Percentiles rank a stretch among this genome's conserved stretches.
Evolutionary conservation across 768 basidiomycete species (phyloP).

Genomic region (Phanerochaete sordida): DNA sequence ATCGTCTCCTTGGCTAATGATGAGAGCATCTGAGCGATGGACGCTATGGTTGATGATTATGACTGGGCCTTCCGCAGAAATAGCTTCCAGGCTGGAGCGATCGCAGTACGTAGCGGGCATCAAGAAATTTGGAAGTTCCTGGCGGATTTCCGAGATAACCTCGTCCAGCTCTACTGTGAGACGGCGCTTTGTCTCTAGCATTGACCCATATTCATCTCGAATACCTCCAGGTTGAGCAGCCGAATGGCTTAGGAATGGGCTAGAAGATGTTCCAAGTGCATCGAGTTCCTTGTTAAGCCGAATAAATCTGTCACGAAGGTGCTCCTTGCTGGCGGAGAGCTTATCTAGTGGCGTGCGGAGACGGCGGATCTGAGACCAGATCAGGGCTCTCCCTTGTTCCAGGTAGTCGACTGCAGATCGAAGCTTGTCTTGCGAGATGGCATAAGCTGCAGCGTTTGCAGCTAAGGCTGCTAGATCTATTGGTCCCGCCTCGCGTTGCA

Average conservation of each 20-base stretch:
- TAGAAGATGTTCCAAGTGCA: background rate
- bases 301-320: background rate
- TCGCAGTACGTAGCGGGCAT: constrained; percentile 17
- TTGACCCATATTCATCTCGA: background rate
- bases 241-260: background rate
- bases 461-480: background rate
- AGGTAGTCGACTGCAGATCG: constrained; percentile 20
- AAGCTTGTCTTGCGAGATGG: background rate
- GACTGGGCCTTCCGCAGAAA: constrained; percentile 31
- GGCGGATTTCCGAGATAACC: constrained; percentile 25
- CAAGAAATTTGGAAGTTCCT: constrained; percentile 31
- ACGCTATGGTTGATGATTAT: constrained; percentile 32
- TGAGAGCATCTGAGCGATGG: constrained; percentile 36
- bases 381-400: constrained; percentile 21
- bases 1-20: constrained; percentile 13
- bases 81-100: constrained; percentile 26
- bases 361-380: constrained; percentile 20
- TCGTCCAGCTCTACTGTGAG: constrained; percentile 11
- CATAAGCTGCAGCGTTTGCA: background rate
- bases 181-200: constrained; percentile 6
- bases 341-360: constrained; percentile 17
- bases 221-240: background rate
- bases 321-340: background rate
- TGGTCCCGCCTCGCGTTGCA: background rate
- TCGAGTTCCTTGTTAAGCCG: background rate